Conservation (phyloP, 2,329 filamentous ascomycete species). For the Drechslerella coelobrocha region DNA sequence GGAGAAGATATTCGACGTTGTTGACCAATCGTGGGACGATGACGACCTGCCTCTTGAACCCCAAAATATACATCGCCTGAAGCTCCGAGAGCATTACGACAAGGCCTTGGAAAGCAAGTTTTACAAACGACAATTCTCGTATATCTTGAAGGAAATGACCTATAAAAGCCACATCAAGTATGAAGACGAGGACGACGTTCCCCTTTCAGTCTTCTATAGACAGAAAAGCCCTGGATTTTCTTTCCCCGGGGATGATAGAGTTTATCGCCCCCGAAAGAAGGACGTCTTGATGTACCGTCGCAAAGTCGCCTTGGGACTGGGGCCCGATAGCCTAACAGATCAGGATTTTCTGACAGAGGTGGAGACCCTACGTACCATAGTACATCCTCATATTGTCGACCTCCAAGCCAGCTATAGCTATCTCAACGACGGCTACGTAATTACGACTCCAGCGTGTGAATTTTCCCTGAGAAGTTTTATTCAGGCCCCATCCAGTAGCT, state of each 20-base stretch:
- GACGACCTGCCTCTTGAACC: constrained; percentile 72
- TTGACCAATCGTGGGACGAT: constrained; percentile 79
- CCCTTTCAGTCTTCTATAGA: constrained; percentile 66
- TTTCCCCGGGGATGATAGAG: constrained; percentile 62
- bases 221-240: constrained; percentile 57
- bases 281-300: constrained; percentile 66
- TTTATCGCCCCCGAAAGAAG: constrained; percentile 69
- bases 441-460: constrained; percentile 71
- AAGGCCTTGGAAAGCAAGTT: constrained; percentile 72
- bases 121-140: constrained; percentile 73
- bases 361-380: constrained; percentile 65
- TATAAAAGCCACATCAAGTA: constrained; percentile 69
- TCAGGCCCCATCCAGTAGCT: constrained; percentile 68
- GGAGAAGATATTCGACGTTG: constrained; percentile 74
- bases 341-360: constrained; percentile 68
- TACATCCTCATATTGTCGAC: constrained; percentile 73
- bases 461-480: constrained; percentile 72
- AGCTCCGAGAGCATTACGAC: constrained; percentile 67
- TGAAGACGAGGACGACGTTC: constrained; percentile 71
- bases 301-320: constrained; percentile 64
- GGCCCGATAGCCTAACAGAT: constrained; percentile 60
- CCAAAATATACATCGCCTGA: constrained; percentile 70
- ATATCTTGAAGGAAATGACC: constrained; percentile 69
- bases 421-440: constrained; percentile 68
- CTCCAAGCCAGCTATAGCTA: constrained; percentile 74